Percentiles rank a stretch among this genome's conserved stretches.
Evolutionary conservation across 257 asterid species (phyloP).

Genomic region (Asclepias syriaca): DNA sequence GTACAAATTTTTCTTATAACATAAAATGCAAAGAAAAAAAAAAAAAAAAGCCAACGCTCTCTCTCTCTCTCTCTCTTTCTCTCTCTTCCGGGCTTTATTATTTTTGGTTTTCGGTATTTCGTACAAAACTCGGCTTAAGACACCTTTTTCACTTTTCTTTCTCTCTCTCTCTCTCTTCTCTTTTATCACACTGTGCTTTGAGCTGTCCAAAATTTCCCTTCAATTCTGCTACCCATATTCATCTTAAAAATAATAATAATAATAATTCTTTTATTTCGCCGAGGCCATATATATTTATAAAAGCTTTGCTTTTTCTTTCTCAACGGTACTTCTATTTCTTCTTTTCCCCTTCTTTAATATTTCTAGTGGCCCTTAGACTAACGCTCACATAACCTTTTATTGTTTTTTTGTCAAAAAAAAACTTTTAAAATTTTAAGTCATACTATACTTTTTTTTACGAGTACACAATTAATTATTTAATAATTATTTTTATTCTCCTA

Average conservation of each 20-base stretch:
- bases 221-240: background rate
- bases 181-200: conserved; percentile 15
- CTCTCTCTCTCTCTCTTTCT: background rate
- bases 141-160: conserved; percentile 7
- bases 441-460: too few relatives aligned
- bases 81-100: background rate
- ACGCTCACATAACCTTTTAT: background rate
- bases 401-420: too few relatives aligned
- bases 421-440: too few relatives aligned
- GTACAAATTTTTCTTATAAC: background rate
- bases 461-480: too few relatives aligned
- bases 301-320: background rate
- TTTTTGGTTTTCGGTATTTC: background rate
- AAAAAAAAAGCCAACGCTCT: background rate
- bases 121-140: background rate
- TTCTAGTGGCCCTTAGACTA: background rate
- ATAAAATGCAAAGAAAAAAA: background rate
- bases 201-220: conserved; percentile 11
- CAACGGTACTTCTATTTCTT: background rate
- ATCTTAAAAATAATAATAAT: too few relatives aligned
- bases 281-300: too few relatives aligned
- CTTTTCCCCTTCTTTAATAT: background rate
- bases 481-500: too few relatives aligned
- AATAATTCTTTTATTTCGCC: too few relatives aligned
- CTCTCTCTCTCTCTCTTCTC: background rate